Evolutionary conservation across 2,329 filamentous ascomycete genomes (phyloP).

Genomic region (Pseudonectria buxi): DNA sequence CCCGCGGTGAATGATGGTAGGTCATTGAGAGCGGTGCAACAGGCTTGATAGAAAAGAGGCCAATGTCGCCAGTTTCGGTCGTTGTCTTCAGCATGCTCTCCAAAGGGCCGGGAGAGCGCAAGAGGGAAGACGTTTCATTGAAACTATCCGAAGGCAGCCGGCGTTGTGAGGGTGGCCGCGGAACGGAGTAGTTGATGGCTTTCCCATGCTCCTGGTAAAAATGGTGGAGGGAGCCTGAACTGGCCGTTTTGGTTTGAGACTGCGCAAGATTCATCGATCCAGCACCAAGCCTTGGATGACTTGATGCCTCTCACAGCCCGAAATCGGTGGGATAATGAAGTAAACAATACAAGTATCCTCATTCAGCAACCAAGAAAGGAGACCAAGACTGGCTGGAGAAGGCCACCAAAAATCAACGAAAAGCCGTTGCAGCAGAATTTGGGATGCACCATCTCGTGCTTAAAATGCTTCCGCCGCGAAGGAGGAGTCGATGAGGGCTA

Average conservation of each 20-base stretch:
- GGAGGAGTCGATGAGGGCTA: too few relatives aligned
- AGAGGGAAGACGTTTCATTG: conserved; percentile 36
- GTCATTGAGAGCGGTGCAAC: conserved; percentile 24
- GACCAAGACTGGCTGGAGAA: too few relatives aligned
- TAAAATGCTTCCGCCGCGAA: too few relatives aligned
- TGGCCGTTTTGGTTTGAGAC: conserved; percentile 28
- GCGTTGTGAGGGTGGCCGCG: conserved; percentile 19
- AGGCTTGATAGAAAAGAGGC: conserved; percentile 47
- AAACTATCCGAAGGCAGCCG: conserved; percentile 37
- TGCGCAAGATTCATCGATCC: conserved; percentile 24
- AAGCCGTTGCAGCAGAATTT: too few relatives aligned
- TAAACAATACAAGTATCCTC: not conserved
- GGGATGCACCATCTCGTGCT: too few relatives aligned
- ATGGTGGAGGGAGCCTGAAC: conserved; percentile 33
- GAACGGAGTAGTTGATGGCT: conserved; percentile 8
- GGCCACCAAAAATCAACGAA: too few relatives aligned
- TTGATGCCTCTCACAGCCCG: not conserved
- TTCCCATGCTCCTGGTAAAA: conserved; percentile 24
- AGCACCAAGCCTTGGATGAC: not conserved
- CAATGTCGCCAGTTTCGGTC: conserved; percentile 60
- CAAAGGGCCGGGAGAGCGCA: conserved; percentile 46
- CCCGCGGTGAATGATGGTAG: conserved; percentile 22
- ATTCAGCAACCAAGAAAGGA: too few relatives aligned
- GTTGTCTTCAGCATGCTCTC: conserved; percentile 60
- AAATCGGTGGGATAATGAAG: not conserved